Base-by-base conservation (phyloP, 345 rosid genomes). In the Acer negundo region DNA sequence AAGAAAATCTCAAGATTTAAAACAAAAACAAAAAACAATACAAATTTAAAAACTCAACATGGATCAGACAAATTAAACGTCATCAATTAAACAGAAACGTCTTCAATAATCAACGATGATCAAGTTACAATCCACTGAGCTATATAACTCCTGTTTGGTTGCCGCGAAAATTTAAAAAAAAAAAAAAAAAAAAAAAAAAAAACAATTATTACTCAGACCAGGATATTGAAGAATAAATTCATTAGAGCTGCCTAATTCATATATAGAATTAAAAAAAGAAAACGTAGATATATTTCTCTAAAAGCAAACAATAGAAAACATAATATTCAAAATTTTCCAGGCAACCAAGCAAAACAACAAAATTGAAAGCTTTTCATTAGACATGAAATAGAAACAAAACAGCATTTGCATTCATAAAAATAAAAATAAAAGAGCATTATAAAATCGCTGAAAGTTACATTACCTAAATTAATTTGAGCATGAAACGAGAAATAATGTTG, bases 311-410 rank as follows among this genome's bases (percentile, higher is more conserved):
- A 44, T 9, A 24, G 42, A 55, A 35, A 35, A 40, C 26, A 4
- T 0, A 47, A 10, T 40, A 63, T 23, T 1, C 16, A 66, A 13
- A 59, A 62, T 42, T 74, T 75, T 62, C 64, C n/a, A 62, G 20
- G 69, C 64, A 80, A 35, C 15, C 64, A 73, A 65, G 77, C 80
- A 69, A 69, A 80, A 63, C 5, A 59, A 22, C 7, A 61, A 22
- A 51, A 70, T 23, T 23, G 56, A 56, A 77, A 42, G 58, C 56
- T 24, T 13, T 7, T 19, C 11, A 12, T 44, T 58, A 19, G 28
- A 22, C 11, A 31, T 62, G 46, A 69, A 23, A 62, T 28, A 0
- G 26, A 40, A 61, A 47, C 17, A 59, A 63, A 62, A 6, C 26
- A 15, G 7, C 58, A 17, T 11, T 46, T 46, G 10, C 49, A 46